phyloP scores from a whole-genome alignment of 2,329 filamentous ascomycete genomes.

The Uncinocarpus reesii region DNA sequence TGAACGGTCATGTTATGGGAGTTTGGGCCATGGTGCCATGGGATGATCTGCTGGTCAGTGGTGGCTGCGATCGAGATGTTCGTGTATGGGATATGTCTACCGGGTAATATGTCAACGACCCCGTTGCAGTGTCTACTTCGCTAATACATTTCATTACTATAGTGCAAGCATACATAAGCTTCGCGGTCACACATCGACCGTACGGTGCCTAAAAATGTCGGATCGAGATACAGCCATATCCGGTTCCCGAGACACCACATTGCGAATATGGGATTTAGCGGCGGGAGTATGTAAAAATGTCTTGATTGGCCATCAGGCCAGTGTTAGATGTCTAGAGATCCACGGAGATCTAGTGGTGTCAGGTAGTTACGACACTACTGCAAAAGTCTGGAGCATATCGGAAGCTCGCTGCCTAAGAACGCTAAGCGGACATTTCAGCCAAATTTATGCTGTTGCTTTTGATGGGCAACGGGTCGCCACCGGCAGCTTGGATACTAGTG shows the following conservation, averaged over 20 bases:
- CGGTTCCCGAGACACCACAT: conserved; percentile 84
- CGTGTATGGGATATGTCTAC: conserved; percentile 93
- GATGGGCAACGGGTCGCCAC: conserved; percentile 89
- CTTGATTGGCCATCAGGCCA: conserved; percentile 97
- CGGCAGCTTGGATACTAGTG: conserved; percentile 90
- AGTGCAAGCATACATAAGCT: conserved; percentile 71
- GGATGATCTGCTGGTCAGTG: conserved; percentile 89
- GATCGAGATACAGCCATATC: conserved; percentile 91
- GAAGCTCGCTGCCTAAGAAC: conserved; percentile 87
- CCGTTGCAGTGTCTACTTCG: neutral
- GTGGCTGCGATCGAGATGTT: conserved; percentile 92
- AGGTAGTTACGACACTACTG: conserved; percentile 94
- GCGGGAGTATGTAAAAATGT: conserved; percentile 85
- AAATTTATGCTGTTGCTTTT: conserved; percentile 97
- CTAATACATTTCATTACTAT: neutral
- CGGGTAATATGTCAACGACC: conserved; percentile 48
- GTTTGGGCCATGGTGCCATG: conserved; percentile 99
- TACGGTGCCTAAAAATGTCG: conserved; percentile 95
- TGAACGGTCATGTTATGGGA: conserved; percentile 96
- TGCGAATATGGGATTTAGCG: conserved; percentile 95
- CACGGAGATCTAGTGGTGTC: conserved; percentile 96
- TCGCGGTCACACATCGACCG: conserved; percentile 90
- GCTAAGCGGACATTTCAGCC: conserved; percentile 87
- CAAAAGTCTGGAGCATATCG: conserved; percentile 94
- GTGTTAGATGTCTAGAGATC: conserved; percentile 92